A percentile compares a stretch with the other conserved stretches of the same genome.
Conservation (phyloP, 164 flowering plant species). For the Berberis thunbergii region DNA sequence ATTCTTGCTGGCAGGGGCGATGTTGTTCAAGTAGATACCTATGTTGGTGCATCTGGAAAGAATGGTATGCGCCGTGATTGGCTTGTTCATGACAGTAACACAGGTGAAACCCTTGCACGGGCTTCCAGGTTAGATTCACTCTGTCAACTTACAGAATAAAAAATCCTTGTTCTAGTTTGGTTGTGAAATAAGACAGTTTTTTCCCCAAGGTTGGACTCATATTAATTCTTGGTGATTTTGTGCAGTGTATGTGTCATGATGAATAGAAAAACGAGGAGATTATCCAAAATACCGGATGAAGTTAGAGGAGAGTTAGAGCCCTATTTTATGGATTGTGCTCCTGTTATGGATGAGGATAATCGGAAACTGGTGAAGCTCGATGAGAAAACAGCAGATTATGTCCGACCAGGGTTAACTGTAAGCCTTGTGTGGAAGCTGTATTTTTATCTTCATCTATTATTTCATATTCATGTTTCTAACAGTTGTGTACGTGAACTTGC, state of each 20-base stretch:
- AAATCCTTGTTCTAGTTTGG: background rate
- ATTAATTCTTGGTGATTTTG: background rate
- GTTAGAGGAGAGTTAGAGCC: constrained; percentile 71
- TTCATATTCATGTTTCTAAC: no score
- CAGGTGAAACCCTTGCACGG: constrained; percentile 79
- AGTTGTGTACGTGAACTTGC: constrained; percentile 7
- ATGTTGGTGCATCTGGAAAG: constrained; percentile 81
- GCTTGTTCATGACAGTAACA: constrained; percentile 59
- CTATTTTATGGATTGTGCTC: constrained; percentile 40
- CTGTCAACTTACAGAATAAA: background rate
- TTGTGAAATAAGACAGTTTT: no score
- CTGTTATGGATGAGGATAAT: constrained; percentile 62
- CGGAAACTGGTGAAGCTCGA: constrained; percentile 59
- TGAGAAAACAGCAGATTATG: constrained; percentile 48
- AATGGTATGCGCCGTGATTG: constrained; percentile 98
- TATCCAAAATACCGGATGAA: constrained; percentile 78
- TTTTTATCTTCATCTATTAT: background rate
- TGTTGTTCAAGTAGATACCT: constrained; percentile 85
- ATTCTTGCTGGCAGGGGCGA: constrained; percentile 68
- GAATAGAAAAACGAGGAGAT: constrained; percentile 67
- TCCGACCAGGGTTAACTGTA: constrained; percentile 62
- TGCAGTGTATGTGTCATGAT: constrained; percentile 85
- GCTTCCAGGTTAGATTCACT: constrained; percentile 61
- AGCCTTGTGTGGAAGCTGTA: constrained; percentile 15
- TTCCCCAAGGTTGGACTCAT: no score